Evolutionary conservation across 345 rosid genomes (phyloP).

Genomic region (Eucalyptus regnans): DNA sequence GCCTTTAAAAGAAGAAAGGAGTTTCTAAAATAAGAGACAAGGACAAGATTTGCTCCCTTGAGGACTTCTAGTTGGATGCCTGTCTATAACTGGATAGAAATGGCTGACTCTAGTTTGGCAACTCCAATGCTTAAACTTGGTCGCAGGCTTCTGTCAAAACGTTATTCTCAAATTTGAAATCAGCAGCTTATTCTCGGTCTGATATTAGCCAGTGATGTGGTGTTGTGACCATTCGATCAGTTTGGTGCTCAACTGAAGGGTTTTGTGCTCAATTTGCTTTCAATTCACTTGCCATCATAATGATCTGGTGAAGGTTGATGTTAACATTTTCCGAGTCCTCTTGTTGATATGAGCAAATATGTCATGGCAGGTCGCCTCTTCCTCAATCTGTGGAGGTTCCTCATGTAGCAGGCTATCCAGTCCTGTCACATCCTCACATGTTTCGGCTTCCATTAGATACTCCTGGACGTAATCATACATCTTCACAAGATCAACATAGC

Average conservation of each 20-base stretch:
- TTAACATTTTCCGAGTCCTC: not conserved
- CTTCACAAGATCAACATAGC: conserved; percentile 21
- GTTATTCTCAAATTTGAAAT: not conserved
- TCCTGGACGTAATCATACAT: conserved; percentile 19
- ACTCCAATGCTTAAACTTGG: not conserved
- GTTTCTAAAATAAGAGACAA: not conserved
- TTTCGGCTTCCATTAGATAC: conserved; percentile 24
- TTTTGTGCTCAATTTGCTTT: not conserved
- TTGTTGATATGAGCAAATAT: not conserved
- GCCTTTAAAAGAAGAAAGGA: not conserved
- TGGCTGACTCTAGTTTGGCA: not conserved
- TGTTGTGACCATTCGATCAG: not conserved
- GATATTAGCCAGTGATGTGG: not conserved
- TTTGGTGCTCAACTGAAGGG: not conserved
- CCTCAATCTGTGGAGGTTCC: conserved; percentile 45
- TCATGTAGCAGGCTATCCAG: conserved; percentile 53
- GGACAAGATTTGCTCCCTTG: not conserved
- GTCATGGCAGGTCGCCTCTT: conserved; percentile 46
- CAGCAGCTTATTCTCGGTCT: not conserved
- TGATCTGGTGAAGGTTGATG: not conserved
- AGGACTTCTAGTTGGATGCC: not conserved
- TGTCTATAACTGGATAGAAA: not conserved
- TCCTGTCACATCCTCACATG: conserved; percentile 49
- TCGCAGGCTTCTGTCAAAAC: not conserved
- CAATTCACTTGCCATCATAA: not conserved